These are phyloP conservation scores for Pyrenochaeta sp. DNA, from an alignment of 2,329 filamentous ascomycete genomes.

Conservation along the genomic window DNA sequence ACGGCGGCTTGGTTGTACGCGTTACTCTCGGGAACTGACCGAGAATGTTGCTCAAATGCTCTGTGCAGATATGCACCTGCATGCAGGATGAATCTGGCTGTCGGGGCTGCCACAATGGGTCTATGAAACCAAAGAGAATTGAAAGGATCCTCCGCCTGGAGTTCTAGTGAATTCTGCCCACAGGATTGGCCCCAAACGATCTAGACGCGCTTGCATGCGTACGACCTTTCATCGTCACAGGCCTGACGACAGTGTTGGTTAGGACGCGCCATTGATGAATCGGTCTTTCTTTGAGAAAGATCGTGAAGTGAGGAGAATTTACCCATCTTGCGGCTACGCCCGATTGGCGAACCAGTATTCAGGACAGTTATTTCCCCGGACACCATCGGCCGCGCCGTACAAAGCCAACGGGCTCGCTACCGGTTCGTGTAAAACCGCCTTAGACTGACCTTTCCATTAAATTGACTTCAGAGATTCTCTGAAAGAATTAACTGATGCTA, in stretches of 20 bases:
- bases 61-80: slow-evolving; percentile 24
- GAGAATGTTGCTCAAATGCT: slow-evolving; percentile 31
- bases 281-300: not conserved
- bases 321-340: slow-evolving; percentile 2
- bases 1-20: slow-evolving; percentile 38
- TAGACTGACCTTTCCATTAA: slow-evolving; percentile 6
- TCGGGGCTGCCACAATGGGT: not conserved
- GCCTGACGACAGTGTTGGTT: slow-evolving; percentile 1
- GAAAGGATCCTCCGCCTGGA: not conserved
- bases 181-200: not conserved
- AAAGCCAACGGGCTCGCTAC: slow-evolving; percentile 44
- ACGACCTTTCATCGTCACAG: not conserved
- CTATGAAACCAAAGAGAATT: not conserved
- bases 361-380: slow-evolving; percentile 20
- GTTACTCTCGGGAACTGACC: slow-evolving; percentile 30
- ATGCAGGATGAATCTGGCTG: slow-evolving; percentile 10
- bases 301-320: not conserved
- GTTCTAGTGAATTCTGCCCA: not conserved
- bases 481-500: not conserved
- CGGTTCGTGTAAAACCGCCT: slow-evolving; percentile 11
- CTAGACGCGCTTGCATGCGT: not conserved
- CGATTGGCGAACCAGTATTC: slow-evolving; percentile 23
- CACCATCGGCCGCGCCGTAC: slow-evolving; percentile 45
- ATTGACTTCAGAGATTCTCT: not conserved
- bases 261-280: slow-evolving; percentile 3